Evolutionary conservation across 73 alveolate species (phyloP), one percentile per base, ranked within the genome.

Genomic region (Vitrella brassicaformis): DNA sequence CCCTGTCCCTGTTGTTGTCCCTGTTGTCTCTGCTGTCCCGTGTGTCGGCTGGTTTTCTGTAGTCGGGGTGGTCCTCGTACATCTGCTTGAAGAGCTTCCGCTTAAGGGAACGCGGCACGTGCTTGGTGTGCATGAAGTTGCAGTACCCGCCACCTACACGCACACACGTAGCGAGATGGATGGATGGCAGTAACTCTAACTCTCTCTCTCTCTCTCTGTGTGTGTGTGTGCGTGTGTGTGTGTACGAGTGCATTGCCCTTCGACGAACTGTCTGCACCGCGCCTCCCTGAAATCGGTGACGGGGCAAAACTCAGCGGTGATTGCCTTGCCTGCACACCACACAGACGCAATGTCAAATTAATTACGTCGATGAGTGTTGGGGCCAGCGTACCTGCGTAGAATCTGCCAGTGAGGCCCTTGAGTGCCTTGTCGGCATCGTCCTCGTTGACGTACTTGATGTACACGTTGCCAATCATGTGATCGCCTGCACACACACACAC

Each of bases 261-360:
- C 99, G 70, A 90, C 93, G 76, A 91, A 94, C 75, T 95, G 94
- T 70, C 98, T 87, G 83, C 99, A 97, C 72, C 96, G 85, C 31
- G 99, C 97, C 79, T 96, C 99, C 73, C 90, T 92, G 83, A 97
- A 97, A 86, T 97, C 98, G 29, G 97, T 81, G 31, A 97, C 99
- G 25, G 99, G 99, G 56, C 95, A 87, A 85, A 73, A 96, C 90
- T 96, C 98, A 14, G 56, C 56, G 22, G 4, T 14, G 56, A 39
- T 39, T 4, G 56, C 56, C 56, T 39, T 39, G 4, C 56, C 56
- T 39, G 56, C 56, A 14, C 22, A 39, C 22, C 56, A 39, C 56
- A 39, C 56, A 39, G 56, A 39, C 56, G 4, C 22, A 39, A 4
- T 39, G 56, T n/a, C n/a, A n/a, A n/a, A n/a, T n/a, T n/a, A n/a